These are phyloP conservation scores for Trichosporon asahii DNA, from an alignment of 1,284 basidiomycete genomes.

Conservation along the genomic window DNA sequence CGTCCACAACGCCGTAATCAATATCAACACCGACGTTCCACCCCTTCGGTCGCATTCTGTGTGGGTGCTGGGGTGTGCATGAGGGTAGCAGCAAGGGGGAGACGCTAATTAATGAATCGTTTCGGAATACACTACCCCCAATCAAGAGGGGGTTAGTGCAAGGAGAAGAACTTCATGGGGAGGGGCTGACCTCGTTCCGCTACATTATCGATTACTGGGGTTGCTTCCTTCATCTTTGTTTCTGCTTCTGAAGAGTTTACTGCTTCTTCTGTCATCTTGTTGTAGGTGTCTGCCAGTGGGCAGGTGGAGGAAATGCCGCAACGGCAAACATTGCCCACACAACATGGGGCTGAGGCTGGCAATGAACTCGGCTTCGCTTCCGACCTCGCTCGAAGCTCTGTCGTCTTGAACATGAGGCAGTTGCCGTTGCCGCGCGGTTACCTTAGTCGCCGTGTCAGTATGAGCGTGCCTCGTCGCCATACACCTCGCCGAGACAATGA, in stretches of 20 bases:
- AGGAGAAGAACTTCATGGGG: not conserved
- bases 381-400: not conserved
- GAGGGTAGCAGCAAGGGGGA: not conserved
- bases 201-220: not conserved
- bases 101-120: slow-evolving; percentile 1
- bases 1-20: not conserved
- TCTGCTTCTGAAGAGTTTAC: not conserved
- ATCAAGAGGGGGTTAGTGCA: not conserved
- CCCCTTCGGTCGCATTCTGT: not conserved
- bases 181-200: not conserved
- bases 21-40: not conserved
- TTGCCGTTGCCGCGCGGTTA: not conserved
- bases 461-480: not conserved
- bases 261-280: not conserved
- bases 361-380: not conserved
- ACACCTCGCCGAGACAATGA: too few relatives aligned
- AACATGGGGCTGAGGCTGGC: not conserved
- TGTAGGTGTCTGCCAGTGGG: not conserved
- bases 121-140: not conserved
- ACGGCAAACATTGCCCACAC: not conserved
- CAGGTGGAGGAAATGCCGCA: not conserved
- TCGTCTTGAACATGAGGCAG: not conserved
- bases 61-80: too few relatives aligned
- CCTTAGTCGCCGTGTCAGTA: not conserved
- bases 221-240: not conserved